Base-by-base conservation (phyloP, 495 filamentous ascomycete genomes). In the Penicillium soppii region DNA sequence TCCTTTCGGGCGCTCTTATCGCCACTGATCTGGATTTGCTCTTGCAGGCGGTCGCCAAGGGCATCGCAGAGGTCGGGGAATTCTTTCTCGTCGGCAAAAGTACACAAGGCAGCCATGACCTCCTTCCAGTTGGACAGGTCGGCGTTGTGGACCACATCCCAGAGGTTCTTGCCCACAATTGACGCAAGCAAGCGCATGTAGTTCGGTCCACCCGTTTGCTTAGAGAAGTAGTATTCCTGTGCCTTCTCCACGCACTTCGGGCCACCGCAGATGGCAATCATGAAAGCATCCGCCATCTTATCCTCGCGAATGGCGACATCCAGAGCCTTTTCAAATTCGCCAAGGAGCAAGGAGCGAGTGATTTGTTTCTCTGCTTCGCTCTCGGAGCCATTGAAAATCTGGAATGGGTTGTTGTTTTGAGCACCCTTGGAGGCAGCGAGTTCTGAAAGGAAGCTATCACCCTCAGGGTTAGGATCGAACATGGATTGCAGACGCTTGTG, bases 141-240 rank as follows among this genome's bases (percentile, higher is more conserved):
- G 1, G 94, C 95, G 61, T 99, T 97, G 69, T 97, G 87, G 7
- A 97, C 94, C 38, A 97, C 80, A 74, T 99, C 94, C 94, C 95
- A 97, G 7, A 99, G 76, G 64, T 99, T 97, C 75, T 97, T 97
- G 42, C 89, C 89, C 44, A 94, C 90, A 36, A 97, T 86, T 21
- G 92, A 96, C 48, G 89, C 89, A 43, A 99, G 76, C 30, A 99
- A 76, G 30, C 94, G 85, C 38, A 97, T 73, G 65, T 99, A 99
- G 68, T 92, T 99, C 10, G 94, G 92, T 19, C 84, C 86, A 50
- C 84, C 82, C 6, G 81, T 74, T 62, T 90, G 91, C 59, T 90
- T 85, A 19, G 86, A 86, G 54, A 99, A 87, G 68, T 97, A 99
- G 30, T 90, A 82, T 40, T 86, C 84, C 64, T 97, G 95, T 3